Evolutionary conservation across 2,329 filamentous ascomycete genomes (phyloP).

Genomic region (Monascus ruber): DNA sequence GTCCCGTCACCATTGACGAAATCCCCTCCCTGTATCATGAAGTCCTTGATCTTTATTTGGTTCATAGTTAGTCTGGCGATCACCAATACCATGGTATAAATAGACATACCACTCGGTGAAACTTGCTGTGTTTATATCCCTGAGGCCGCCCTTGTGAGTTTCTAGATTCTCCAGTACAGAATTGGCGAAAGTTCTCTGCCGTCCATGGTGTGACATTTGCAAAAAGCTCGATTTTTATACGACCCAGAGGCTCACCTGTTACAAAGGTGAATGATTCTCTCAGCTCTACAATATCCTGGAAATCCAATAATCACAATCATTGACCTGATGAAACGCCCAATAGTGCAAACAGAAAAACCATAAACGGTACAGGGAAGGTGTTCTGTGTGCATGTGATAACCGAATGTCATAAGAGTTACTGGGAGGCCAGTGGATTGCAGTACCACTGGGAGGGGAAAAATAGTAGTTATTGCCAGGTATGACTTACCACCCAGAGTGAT

Average conservation of each 20-base stretch:
- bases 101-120: conserved; percentile 73
- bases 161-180: conserved; percentile 89
- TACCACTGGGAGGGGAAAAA: neutral
- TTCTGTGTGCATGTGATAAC: neutral
- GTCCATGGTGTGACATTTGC: conserved; percentile 73
- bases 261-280: conserved; percentile 1
- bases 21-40: conserved; percentile 97
- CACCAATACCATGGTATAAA: neutral
- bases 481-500: conserved; percentile 36
- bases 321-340: neutral
- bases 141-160: conserved; percentile 65
- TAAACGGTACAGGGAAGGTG: too few relatives aligned
- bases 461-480: neutral
- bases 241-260: conserved; percentile 70
- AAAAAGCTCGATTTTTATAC: conserved; percentile 86
- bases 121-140: conserved; percentile 90
- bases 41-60: conserved; percentile 64
- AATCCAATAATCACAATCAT: neutral
- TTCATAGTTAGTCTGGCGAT: neutral
- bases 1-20: conserved; percentile 90
- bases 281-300: neutral
- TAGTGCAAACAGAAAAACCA: too few relatives aligned
- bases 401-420: neutral
- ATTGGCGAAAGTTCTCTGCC: conserved; percentile 92
- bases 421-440: neutral